A percentile compares a stretch with the other conserved stretches of the same genome.
Evolutionary conservation across 2,329 filamentous ascomycete species (phyloP).

Genomic region (Myriosclerotinia curreyana): DNA sequence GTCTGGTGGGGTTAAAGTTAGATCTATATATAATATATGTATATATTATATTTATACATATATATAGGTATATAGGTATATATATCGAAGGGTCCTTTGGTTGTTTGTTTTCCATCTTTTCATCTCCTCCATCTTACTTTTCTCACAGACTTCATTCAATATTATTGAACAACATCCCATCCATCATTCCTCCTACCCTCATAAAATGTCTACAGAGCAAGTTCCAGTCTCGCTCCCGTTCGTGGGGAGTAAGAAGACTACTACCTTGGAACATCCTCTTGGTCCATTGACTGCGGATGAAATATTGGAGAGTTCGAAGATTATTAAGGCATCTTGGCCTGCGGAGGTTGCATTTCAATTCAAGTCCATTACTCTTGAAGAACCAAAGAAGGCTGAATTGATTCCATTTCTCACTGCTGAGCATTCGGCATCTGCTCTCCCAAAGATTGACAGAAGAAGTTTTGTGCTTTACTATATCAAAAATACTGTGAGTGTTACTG

Average conservation of each 20-base stretch:
- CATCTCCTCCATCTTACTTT: background rate
- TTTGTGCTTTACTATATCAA: conserved; percentile 58
- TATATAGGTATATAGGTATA: background rate
- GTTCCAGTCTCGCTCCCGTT: conserved; percentile 31
- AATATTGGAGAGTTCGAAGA: conserved; percentile 49
- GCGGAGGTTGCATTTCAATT: conserved; percentile 55
- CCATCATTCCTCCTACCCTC: background rate
- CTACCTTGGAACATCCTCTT: conserved; percentile 50
- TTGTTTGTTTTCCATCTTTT: background rate
- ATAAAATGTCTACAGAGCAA: conserved; percentile 26
- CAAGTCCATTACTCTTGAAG: conserved; percentile 59
- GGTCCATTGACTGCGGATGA: conserved; percentile 57
- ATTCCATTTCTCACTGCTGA: conserved; percentile 51
- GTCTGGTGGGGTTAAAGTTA: background rate
- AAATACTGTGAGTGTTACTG: conserved; percentile 50
- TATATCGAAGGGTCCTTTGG: conserved; percentile 7
- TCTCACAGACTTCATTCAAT: background rate
- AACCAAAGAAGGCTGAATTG: conserved; percentile 53
- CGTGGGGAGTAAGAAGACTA: conserved; percentile 30
- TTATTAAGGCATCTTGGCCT: conserved; percentile 56
- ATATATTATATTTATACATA: no score
- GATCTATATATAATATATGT: background rate
- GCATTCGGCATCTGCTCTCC: conserved; percentile 43
- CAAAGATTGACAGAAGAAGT: conserved; percentile 48
- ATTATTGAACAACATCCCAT: no score